phyloP scores from a whole-genome alignment of 495 filamentous ascomycete genomes.

The Penicillium riverlandense region DNA sequence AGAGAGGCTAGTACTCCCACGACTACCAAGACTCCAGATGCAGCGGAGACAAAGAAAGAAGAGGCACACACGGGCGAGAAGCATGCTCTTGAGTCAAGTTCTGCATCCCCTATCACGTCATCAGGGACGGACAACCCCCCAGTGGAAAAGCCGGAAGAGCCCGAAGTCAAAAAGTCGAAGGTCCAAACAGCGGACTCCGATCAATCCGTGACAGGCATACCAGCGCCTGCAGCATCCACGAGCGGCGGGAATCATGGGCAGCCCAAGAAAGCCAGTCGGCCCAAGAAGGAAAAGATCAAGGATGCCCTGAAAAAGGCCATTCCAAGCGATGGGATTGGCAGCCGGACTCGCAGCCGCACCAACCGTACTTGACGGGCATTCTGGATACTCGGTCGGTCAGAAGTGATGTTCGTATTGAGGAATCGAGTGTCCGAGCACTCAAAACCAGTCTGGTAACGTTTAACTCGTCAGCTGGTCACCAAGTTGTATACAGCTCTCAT shows the following conservation, averaged over 20 bases:
- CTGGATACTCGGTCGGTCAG: background rate
- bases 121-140: slow-evolving; percentile 6
- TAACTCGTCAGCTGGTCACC: too few species aligned
- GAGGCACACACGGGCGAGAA: slow-evolving; percentile 21
- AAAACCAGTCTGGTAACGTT: too few species aligned
- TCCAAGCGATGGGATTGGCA: slow-evolving; percentile 30
- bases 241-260: background rate
- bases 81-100: slow-evolving; percentile 19
- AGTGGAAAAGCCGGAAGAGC: slow-evolving; percentile 9
- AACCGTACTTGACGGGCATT: slow-evolving; percentile 15
- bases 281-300: slow-evolving; percentile 33
- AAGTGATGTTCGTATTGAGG: background rate
- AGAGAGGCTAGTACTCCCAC: too few species aligned
- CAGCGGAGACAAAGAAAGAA: background rate
- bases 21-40: background rate
- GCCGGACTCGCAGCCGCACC: slow-evolving; percentile 36
- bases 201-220: too few species aligned
- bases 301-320: slow-evolving; percentile 22
- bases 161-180: slow-evolving; percentile 24
- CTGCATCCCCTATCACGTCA: background rate
- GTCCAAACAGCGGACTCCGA: slow-evolving; percentile 1
- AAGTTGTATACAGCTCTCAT: too few species aligned
- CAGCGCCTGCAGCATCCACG: too few species aligned
- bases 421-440: too few species aligned
- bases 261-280: slow-evolving; percentile 24